phyloP scores from a whole-genome alignment of 2,329 filamentous ascomycete species.

The Arthroderma uncinatum region DNA sequence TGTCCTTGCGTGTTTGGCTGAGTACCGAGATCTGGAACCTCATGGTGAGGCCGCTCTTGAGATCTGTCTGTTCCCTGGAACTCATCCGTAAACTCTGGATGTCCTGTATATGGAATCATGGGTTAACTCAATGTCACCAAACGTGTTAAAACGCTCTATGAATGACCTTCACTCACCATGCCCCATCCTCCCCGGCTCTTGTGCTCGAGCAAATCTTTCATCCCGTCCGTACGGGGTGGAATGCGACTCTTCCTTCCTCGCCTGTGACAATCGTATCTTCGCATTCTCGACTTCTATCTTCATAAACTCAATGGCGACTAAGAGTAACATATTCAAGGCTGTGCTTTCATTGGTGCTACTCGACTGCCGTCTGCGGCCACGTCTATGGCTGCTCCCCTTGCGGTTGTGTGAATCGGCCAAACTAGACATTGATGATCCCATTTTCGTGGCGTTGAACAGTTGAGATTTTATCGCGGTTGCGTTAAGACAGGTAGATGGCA shows the following conservation, averaged over 20 bases:
- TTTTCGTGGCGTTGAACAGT: neutral
- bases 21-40: neutral
- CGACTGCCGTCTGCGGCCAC: neutral
- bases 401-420: neutral
- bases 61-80: neutral
- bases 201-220: neutral
- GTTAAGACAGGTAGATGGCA: neutral
- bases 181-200: neutral
- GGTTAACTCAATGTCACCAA: neutral
- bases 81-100: neutral
- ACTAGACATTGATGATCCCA: neutral
- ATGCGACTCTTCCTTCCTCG: slow-evolving; percentile 3
- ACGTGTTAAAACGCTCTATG: neutral
- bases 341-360: neutral
- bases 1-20: neutral
- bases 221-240: neutral
- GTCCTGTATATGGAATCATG: neutral
- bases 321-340: neutral
- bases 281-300: slow-evolving; percentile 8
- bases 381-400: neutral
- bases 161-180: neutral
- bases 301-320: neutral
- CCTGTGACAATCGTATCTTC: slow-evolving; percentile 5
- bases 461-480: neutral
- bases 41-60: neutral